A percentile compares a stretch with the other conserved stretches of the same genome.
Evolutionary conservation across 2,329 filamentous ascomycete species (phyloP).

Genomic region (Phaeosphaeriaceae sp.): DNA sequence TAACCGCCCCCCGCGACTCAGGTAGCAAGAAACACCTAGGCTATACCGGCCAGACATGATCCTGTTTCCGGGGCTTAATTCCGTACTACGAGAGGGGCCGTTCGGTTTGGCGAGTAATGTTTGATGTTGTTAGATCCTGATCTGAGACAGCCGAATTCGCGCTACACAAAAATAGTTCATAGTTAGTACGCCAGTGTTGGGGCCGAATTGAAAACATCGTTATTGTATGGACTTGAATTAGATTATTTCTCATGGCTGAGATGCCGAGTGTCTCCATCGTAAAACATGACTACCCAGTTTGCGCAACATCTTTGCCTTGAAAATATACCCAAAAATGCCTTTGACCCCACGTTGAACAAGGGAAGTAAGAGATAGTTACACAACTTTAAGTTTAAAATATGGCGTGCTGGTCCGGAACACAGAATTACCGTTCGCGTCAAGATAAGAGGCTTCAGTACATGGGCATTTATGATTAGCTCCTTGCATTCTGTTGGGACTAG

Average conservation of each 20-base stretch:
- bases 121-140: constrained; percentile 12
- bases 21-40: not conserved
- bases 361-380: not conserved
- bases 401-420: no score
- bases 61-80: not conserved
- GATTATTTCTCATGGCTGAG: no score
- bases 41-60: constrained; percentile 8
- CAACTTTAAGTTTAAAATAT: no score
- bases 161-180: not conserved
- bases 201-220: not conserved
- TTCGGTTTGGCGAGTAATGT: not conserved
- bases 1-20: constrained; percentile 5
- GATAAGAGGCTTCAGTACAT: no score
- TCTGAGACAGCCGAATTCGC: constrained; percentile 4
- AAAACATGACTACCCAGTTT: no score
- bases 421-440: no score
- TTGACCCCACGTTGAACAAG: not conserved
- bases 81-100: not conserved
- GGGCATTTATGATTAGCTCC: not conserved
- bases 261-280: no score
- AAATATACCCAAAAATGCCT: no score
- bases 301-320: no score
- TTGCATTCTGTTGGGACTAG: constrained; percentile 8
- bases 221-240: not conserved
- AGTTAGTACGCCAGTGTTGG: not conserved